Conservation (phyloP, 2,329 filamentous ascomycete genomes). For the Phialemoniopsis sp. region DNA sequence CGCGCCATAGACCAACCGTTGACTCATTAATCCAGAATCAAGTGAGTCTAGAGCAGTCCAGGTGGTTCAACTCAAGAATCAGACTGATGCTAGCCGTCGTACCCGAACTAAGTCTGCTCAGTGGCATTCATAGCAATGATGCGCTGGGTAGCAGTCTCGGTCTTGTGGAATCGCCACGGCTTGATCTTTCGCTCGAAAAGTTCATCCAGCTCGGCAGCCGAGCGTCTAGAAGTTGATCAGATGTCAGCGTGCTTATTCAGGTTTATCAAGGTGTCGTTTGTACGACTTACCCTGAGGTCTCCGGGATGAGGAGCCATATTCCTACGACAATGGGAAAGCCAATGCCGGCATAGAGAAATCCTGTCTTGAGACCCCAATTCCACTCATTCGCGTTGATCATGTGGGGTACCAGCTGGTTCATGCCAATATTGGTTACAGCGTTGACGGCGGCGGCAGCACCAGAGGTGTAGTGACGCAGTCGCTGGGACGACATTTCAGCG, state of each 20-base stretch:
- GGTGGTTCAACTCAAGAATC: no score
- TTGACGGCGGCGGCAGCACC: constrained; percentile 20
- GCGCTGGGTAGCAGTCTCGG: constrained; percentile 3
- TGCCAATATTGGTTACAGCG: constrained; percentile 14
- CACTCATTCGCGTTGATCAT: constrained; percentile 24
- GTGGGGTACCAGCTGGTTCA: constrained; percentile 19
- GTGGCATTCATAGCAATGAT: neutral
- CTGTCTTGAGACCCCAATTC: constrained; percentile 23
- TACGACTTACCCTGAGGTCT: constrained; percentile 1
- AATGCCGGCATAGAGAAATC: constrained; percentile 19
- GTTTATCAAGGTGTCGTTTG: neutral
- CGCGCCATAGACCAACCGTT: no score
- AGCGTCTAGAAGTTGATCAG: constrained; percentile 5
- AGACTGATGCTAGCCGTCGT: no score
- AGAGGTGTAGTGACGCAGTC: constrained; percentile 23
- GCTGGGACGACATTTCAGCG: constrained; percentile 27
- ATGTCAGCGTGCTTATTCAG: no score
- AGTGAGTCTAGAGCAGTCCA: no score
- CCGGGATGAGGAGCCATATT: constrained; percentile 1
- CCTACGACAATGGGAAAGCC: neutral
- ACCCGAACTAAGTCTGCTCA: no score
- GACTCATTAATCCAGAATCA: no score
- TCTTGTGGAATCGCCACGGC: constrained; percentile 14
- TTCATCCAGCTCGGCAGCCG: constrained; percentile 19
- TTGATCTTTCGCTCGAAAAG: constrained; percentile 19